Evolutionary conservation across 1,284 basidiomycete genomes (phyloP), one percentile per base, ranked within the genome.

Genomic region (Ceratobasidium sp.): DNA sequence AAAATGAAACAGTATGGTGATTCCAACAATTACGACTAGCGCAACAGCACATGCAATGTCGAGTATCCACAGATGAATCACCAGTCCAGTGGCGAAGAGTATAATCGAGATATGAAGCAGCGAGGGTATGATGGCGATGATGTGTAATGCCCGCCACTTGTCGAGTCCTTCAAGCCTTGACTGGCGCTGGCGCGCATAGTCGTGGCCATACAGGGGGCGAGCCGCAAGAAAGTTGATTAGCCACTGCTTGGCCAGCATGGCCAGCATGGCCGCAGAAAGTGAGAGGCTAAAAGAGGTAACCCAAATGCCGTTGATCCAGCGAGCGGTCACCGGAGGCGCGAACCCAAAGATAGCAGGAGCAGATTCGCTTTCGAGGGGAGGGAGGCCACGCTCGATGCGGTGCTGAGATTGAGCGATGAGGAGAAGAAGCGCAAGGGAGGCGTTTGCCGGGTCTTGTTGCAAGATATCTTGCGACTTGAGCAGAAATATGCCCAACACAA

Each of bases 161-260:
- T 64, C 23, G 6, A 63, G 21, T 2, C 61, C 72, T 14, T 32
- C 47, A 1, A 54, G 41, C 9, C 55, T 14, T 6, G 32, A n/a
- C 41, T 62, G 59, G 14, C 72, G 44, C 14, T 46, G 8, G 13
- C 38, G 59, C 2, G 35, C 59, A 26, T 41, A 41, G 23, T 3
- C 28, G 18, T 62, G 44, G 18, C 43, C 26, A 16, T 13, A 23
- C 9, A 26, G 41, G 13, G 59, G 44, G n/a, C 41, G 41, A 32
- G 59, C 38, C 9, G 59, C 59, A 4, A 62, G n/a, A 55, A 47
- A 72, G 9, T 44, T 26, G 11, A 9, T 44, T 7, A 72, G 43
- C 70, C 70, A 72, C 23, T 72, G 41, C 32, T 72, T 72, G 4
- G 43, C 61, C 1, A 72, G 55, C 58, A 72, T 63, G 28, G 50